phyloP scores from a whole-genome alignment of 2,329 filamentous ascomycete species.

The Calonectria honghensis region DNA sequence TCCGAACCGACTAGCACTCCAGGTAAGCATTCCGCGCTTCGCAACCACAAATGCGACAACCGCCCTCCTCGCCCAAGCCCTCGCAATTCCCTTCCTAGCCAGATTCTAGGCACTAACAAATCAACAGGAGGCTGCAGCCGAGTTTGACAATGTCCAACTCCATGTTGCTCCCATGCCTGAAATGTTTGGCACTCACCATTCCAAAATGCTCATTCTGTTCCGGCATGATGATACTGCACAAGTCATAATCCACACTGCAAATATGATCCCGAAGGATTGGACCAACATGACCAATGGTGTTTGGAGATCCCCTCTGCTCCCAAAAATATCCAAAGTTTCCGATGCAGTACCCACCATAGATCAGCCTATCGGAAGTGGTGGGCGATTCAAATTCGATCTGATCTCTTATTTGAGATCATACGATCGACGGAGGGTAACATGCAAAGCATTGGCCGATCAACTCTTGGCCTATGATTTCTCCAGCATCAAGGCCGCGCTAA shows the following conservation, averaged over 20 bases:
- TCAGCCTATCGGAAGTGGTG: conserved; percentile 72
- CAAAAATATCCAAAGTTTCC: conserved; percentile 59
- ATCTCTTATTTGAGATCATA: conserved; percentile 84
- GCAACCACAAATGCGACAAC: not conserved
- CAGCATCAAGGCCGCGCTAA: conserved; percentile 79
- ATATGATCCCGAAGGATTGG: conserved; percentile 94
- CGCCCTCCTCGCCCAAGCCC: not conserved
- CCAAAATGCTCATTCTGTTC: conserved; percentile 91
- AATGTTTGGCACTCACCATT: conserved; percentile 89
- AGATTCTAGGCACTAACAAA: not conserved
- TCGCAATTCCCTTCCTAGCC: not conserved
- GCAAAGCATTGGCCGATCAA: conserved; percentile 72
- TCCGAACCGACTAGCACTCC: conserved; percentile 71
- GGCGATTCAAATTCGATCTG: conserved; percentile 84
- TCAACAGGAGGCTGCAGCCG: conserved; percentile 74
- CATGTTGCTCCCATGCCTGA: conserved; percentile 87
- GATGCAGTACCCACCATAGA: conserved; percentile 24
- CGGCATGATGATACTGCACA: conserved; percentile 85
- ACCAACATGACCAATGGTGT: conserved; percentile 89
- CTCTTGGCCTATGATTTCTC: conserved; percentile 82
- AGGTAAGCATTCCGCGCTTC: conserved; percentile 65
- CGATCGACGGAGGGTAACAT: conserved; percentile 73
- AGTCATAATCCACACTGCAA: conserved; percentile 90
- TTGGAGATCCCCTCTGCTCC: conserved; percentile 85
- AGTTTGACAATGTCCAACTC: conserved; percentile 80